Percentiles rank a stretch among this genome's conserved stretches.
These are phyloP conservation scores for Xylaria arbuscula DNA, from an alignment of 2,329 filamentous ascomycete species.

Conservation along the genomic window DNA sequence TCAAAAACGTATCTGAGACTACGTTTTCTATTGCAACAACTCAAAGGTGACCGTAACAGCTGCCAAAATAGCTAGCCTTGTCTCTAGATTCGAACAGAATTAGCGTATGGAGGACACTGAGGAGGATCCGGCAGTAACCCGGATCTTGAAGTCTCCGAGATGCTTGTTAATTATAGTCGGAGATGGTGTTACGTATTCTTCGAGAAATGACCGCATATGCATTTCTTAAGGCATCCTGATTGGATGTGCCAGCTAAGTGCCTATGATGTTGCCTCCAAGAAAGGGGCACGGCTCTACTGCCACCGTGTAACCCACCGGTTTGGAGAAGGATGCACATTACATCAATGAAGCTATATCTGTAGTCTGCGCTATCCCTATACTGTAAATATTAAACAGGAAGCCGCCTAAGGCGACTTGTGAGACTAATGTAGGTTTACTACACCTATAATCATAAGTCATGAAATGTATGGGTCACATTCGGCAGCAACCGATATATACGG, in stretches of 20 bases:
- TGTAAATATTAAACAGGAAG: not conserved
- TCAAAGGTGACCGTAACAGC: not conserved
- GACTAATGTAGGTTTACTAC: not conserved
- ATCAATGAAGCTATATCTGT: slow-evolving; percentile 7
- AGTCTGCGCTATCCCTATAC: not conserved
- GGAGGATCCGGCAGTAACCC: not conserved
- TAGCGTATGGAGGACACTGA: not conserved
- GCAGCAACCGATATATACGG: not conserved
- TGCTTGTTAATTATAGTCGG: slow-evolving; percentile 4
- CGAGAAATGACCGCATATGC: not conserved
- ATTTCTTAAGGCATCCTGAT: slow-evolving; percentile 21
- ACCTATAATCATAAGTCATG: not conserved
- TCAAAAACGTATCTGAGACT: not conserved
- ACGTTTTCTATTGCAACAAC: not conserved
- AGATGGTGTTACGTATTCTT: slow-evolving; percentile 1
- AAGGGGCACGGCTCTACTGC: not conserved
- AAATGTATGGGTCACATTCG: not conserved
- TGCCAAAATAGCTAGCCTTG: not conserved
- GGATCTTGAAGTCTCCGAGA: slow-evolving; percentile 18
- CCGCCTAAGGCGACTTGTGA: slow-evolving; percentile 18
- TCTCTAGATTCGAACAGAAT: not conserved
- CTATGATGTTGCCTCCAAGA: not conserved
- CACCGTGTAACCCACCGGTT: slow-evolving; percentile 14
- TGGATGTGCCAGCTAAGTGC: slow-evolving; percentile 8
- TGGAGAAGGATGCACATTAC: slow-evolving; percentile 11